Conservation (phyloP, 805 yeast species). For the Scheffersomyces ergatensis region DNA sequence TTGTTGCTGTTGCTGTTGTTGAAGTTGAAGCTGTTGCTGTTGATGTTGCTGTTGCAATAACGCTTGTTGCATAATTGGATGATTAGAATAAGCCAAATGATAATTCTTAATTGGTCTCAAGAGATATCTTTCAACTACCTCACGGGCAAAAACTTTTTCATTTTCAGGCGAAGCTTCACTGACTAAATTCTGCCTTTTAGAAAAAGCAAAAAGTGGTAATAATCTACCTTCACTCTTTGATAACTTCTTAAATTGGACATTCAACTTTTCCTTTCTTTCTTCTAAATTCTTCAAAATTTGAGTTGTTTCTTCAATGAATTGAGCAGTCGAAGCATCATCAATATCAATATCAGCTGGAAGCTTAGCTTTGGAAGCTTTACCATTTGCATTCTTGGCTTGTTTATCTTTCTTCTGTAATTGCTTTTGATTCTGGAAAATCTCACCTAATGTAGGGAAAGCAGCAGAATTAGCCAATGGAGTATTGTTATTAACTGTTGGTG, state of each 20-base stretch:
- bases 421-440: conserved; percentile 37
- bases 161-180: conserved; percentile 34
- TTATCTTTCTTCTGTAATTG: conserved; percentile 23
- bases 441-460: conserved; percentile 61
- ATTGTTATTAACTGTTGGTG: conserved; percentile 35
- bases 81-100: conserved; percentile 45
- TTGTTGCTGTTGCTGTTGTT: conserved; percentile 19
- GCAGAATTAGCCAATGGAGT: conserved; percentile 44
- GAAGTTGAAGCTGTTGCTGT: conserved; percentile 24
- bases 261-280: conserved; percentile 37
- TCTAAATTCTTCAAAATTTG: conserved; percentile 37
- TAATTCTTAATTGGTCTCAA: conserved; percentile 43
- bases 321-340: conserved; percentile 44
- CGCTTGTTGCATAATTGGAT: conserved; percentile 36
- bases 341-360: conserved; percentile 49
- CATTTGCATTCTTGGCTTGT: conserved; percentile 10
- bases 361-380: conserved; percentile 29
- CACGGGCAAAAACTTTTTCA: conserved; percentile 34
- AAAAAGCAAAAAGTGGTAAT: conserved; percentile 52
- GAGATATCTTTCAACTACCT: conserved; percentile 38
- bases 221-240: conserved; percentile 9
- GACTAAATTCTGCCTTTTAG: conserved; percentile 14
- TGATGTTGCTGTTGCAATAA: conserved; percentile 30
- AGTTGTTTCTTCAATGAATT: conserved; percentile 48
- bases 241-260: conserved; percentile 28